Evolutionary conservation across 2,329 filamentous ascomycete species (phyloP).

Genomic region (Fusarium concolor): DNA sequence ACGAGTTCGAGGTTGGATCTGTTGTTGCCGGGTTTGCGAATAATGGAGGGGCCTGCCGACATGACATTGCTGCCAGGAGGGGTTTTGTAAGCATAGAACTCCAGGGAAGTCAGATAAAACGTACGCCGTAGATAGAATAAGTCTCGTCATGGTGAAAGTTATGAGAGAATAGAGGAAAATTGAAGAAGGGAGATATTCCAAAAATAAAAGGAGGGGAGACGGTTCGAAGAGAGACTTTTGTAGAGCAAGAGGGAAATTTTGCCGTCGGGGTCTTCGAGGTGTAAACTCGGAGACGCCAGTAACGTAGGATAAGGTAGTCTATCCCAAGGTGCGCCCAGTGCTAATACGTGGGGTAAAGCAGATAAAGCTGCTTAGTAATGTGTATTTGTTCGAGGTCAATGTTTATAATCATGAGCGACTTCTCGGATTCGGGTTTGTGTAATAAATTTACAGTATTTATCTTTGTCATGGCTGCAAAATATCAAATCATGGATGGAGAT

Average conservation of each 20-base stretch:
- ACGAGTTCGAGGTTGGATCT: constrained; percentile 95
- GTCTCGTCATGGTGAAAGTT: constrained; percentile 71
- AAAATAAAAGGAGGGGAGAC: constrained; percentile 1
- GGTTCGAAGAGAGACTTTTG: constrained; percentile 8
- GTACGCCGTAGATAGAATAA: constrained; percentile 88
- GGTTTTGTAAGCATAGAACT: constrained; percentile 40
- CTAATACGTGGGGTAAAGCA: constrained; percentile 28
- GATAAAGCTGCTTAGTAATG: constrained; percentile 30
- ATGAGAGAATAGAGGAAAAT: not conserved
- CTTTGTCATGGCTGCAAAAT: constrained; percentile 4
- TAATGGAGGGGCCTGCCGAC: constrained; percentile 83
- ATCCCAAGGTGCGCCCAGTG: constrained; percentile 31
- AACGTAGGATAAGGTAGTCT: constrained; percentile 30
- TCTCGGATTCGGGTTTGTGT: constrained; percentile 5
- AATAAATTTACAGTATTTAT: not conserved
- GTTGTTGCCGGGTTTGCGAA: constrained; percentile 77
- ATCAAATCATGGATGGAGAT: constrained; percentile 2
- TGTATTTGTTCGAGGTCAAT: not conserved
- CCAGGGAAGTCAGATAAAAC: constrained; percentile 49
- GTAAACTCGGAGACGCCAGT: constrained; percentile 44
- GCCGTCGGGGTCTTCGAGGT: constrained; percentile 38
- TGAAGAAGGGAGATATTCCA: not conserved
- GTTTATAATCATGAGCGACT: constrained; percentile 9
- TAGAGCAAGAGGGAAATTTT: constrained; percentile 38
- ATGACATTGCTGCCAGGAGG: constrained; percentile 76